Evolutionary conservation across 306 rosid species (phyloP), one percentile per base, ranked within the genome.

Genomic region (Trifolium pratense): DNA sequence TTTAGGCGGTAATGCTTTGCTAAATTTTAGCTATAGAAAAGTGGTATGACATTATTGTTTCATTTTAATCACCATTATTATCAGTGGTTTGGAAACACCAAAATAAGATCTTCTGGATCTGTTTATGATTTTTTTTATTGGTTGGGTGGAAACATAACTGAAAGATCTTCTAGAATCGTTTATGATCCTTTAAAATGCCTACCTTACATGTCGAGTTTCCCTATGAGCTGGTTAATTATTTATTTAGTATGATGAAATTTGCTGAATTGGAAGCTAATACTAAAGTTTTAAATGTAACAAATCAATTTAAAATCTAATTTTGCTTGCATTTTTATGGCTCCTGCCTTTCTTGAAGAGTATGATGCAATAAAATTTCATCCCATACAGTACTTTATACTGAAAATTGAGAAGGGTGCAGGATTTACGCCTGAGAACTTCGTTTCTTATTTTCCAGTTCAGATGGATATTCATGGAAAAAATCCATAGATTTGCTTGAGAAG

Each of bases 381-480:
- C 51, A 63, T 43, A 18, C 58, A 77, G 7, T 60, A 40, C n/a
- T 53, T 51, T 51, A 52, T 63, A 51, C 77, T 40, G 67, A 63
- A 36, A 55, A 18, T 17, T 15, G 21, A 25, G 46, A 36, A 63
- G 29, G 59, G 15, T 21, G 6, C 42, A 20, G 10, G 73, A 76
- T 71, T 56, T 45, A 45, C 0, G 21, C 74, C 26, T 74, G 75
- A 70, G 46, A 73, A 57, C 48, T 23, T 52, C 48, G 67, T 71
- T 76, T n/a, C 75, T 66, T 65, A 58, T 74, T 80, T 69, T 88
- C 69, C 88, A 94, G 98, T 77, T 91, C 96, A 62, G 87, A 87
- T 80, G 95, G 88, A 84, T 66, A 66, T 57, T 94, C 97, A 71
- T 94, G 94, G 94, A 89, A 85, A 75, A 87, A 81, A 78, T 71